Percentiles rank a stretch among this genome's conserved stretches.
These are phyloP conservation scores for Bipolaris zeicola DNA, from an alignment of 2,329 filamentous ascomycete genomes.

Conservation along the genomic window DNA sequence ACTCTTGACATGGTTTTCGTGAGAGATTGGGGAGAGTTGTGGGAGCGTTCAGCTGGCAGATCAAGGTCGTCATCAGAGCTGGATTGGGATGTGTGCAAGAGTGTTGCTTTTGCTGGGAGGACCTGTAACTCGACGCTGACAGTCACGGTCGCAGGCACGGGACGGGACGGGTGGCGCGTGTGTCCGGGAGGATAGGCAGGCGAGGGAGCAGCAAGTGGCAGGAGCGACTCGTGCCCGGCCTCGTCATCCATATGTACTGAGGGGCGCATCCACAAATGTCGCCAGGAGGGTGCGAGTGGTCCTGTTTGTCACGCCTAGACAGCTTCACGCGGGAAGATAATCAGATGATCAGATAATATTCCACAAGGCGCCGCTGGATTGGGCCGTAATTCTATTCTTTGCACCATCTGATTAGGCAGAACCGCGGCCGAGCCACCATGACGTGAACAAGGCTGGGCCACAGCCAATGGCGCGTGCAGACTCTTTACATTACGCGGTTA, in stretches of 20 bases:
- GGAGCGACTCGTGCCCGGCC: slow-evolving; percentile 19
- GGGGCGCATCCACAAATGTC: slow-evolving; percentile 24
- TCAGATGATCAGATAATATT: slow-evolving; percentile 37
- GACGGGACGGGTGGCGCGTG: slow-evolving; percentile 26
- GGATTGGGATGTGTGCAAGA: slow-evolving; percentile 31
- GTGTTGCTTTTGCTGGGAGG: slow-evolving; percentile 35
- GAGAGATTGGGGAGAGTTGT: slow-evolving; percentile 21
- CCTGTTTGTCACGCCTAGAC: slow-evolving; percentile 30
- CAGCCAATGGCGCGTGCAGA: background rate
- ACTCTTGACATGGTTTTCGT: slow-evolving; percentile 54
- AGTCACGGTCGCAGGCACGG: slow-evolving; percentile 29
- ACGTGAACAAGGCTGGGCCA: slow-evolving; percentile 1
- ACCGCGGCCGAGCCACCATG: background rate
- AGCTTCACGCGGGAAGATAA: slow-evolving; percentile 24
- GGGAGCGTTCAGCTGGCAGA: slow-evolving; percentile 18
- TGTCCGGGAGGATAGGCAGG: slow-evolving; percentile 25
- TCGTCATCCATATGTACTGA: slow-evolving; percentile 35
- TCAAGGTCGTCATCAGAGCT: slow-evolving; percentile 38
- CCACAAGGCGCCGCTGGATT: slow-evolving; percentile 5
- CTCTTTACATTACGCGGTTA: background rate
- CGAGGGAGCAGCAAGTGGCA: slow-evolving; percentile 26
- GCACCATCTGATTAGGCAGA: slow-evolving; percentile 32
- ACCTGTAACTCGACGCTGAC: slow-evolving; percentile 42
- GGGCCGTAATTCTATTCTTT: slow-evolving; percentile 1
- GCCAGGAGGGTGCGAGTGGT: slow-evolving; percentile 28